phyloP scores from a whole-genome alignment of 768 basidiomycete genomes.

The Kwoniella dejecticola region DNA sequence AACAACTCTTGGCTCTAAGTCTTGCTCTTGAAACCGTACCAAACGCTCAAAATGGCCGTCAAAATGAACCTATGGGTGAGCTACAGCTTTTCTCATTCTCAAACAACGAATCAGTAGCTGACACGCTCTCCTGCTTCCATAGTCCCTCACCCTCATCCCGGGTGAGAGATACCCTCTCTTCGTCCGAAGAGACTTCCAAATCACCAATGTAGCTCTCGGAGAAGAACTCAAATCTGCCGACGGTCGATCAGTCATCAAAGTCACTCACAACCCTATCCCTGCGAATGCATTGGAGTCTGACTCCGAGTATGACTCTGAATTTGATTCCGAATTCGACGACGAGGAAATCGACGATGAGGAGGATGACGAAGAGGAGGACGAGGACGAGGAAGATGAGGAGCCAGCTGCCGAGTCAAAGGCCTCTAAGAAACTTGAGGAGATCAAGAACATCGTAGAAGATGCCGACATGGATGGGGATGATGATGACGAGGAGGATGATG shows the following conservation, averaged over 20 bases:
- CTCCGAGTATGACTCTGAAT: slow-evolving; percentile 37
- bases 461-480: slow-evolving; percentile 32
- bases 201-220: slow-evolving; percentile 81
- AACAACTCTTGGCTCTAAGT: no score
- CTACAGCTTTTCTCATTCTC: not conserved
- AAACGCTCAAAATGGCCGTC: slow-evolving; percentile 41
- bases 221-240: slow-evolving; percentile 67
- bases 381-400: slow-evolving; percentile 56
- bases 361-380: slow-evolving; percentile 54
- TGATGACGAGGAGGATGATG: slow-evolving; percentile 60
- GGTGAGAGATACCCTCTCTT: slow-evolving; percentile 62
- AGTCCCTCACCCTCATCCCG: slow-evolving; percentile 45
- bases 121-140: slow-evolving; percentile 7
- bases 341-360: slow-evolving; percentile 53
- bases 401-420: slow-evolving; percentile 62
- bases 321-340: slow-evolving; percentile 51
- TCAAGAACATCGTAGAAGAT: slow-evolving; percentile 21
- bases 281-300: slow-evolving; percentile 42
- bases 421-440: slow-evolving; percentile 59
- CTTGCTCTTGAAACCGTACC: not conserved
- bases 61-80: slow-evolving; percentile 49
- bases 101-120: not conserved
- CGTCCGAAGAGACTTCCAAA: slow-evolving; percentile 69
- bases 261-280: slow-evolving; percentile 54
- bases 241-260: slow-evolving; percentile 56